Evolutionary conservation across 1,284 basidiomycete genomes (phyloP), one percentile per base, ranked within the genome.

Genomic region (Cystobasidiaceae sp.): DNA sequence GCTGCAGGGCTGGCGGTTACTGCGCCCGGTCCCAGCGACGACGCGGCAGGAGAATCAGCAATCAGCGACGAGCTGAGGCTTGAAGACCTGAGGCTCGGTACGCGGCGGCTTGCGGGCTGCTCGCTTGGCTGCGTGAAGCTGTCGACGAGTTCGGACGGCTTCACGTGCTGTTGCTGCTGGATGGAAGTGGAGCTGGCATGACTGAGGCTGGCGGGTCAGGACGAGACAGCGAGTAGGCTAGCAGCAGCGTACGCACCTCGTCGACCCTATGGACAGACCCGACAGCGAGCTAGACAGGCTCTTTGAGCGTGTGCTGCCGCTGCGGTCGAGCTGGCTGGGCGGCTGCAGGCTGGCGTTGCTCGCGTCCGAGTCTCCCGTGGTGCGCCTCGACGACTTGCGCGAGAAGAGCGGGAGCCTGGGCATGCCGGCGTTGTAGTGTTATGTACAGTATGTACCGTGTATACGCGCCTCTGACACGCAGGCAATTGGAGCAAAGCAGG

Each of bases 41-140:
- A n/a, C n/a, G n/a, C n/a, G n/a, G n/a, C n/a, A n/a, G n/a, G n/a
- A n/a, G n/a, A n/a, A n/a, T n/a, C n/a, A n/a, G n/a, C n/a, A n/a
- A n/a, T n/a, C 5, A 52, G 33, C 9, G 50, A 52, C 3, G 50
- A 52, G 32, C 23, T 25, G 30, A 52, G 50, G 32, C 50, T 52
- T 27, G 50, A 25, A 17, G 54, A 56, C 15, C 39, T 56, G 25
- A 43, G 32, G 54, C 54, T 56, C 27, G 54, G 54, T 13, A 56
- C 39, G 54, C 54, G 54, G n/a, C 54, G 54, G 27, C 54, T 56
- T 28, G 54, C 54, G 1, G 54, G 54, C 8, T 37, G 41, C 13
- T 41, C 34, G 17, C 45, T 23, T 4, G 39, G 5, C 54, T 56
- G 32, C 9, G 54, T 56, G 54, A 56, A 56, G 19, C 54, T 44